Conservation (phyloP, 1,284 basidiomycete genomes). For the Apiotrichum domesticum region DNA sequence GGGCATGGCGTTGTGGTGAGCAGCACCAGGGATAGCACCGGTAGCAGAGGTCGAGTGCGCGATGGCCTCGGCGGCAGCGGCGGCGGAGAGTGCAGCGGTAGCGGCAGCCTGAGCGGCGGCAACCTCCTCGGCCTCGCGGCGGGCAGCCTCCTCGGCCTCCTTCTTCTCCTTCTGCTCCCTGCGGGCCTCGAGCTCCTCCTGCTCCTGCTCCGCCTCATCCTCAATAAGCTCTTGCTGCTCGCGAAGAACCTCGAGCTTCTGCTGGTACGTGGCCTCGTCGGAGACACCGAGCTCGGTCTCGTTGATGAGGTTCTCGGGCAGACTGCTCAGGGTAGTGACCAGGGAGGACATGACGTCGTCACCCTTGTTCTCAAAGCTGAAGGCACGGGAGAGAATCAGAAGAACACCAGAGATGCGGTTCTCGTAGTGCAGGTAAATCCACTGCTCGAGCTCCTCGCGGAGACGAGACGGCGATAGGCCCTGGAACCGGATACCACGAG, state of each 20-base stretch:
- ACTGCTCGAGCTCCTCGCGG: conserved; percentile 81
- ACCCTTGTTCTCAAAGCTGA: conserved; percentile 82
- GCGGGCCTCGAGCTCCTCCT: conserved; percentile 82
- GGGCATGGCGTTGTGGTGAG: background rate
- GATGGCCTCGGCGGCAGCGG: background rate
- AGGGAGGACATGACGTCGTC: conserved; percentile 77
- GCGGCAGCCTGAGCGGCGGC: conserved; percentile 47
- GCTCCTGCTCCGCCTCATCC: conserved; percentile 94
- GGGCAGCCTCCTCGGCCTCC: conserved; percentile 55
- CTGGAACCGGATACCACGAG: conserved; percentile 82
- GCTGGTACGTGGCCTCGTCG: conserved; percentile 90
- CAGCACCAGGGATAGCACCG: background rate
- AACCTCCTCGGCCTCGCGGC: conserved; percentile 46
- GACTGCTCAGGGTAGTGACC: conserved; percentile 82
- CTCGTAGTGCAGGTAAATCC: conserved; percentile 89
- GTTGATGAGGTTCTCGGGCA: conserved; percentile 93
- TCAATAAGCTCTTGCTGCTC: conserved; percentile 99
- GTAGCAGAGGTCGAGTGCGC: background rate
- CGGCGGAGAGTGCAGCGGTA: background rate
- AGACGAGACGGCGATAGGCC: conserved; percentile 77
- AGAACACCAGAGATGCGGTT: conserved; percentile 84
- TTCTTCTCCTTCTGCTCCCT: conserved; percentile 74
- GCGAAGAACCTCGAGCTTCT: conserved; percentile 93
- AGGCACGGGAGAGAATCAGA: conserved; percentile 85
- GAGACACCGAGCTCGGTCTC: conserved; percentile 90